These are phyloP conservation scores for Dactylis glomerata DNA, from an alignment of 176 grass and related monocot species.

Conservation along the genomic window DNA sequence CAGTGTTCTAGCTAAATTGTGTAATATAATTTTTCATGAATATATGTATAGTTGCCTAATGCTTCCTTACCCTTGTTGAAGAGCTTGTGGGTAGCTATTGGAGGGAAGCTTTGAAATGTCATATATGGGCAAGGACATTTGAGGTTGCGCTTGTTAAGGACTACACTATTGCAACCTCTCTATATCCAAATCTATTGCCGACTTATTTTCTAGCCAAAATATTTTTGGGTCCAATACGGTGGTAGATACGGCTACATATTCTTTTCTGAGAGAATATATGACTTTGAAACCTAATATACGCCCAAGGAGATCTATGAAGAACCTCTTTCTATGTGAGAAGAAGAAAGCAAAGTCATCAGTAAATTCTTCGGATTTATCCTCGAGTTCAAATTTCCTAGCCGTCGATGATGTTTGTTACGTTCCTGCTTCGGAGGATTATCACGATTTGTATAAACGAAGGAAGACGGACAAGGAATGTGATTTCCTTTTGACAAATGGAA, in stretches of 20 bases:
- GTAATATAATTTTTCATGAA: neutral
- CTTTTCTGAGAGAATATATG: conserved; percentile 25
- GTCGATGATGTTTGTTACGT: neutral
- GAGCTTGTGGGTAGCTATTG: neutral
- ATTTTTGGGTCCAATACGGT: conserved; percentile 2
- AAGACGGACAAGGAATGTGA: conserved; percentile 37
- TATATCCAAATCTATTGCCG: neutral
- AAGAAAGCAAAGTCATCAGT: conserved; percentile 33
- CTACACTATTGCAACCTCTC: neutral
- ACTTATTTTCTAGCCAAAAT: neutral
- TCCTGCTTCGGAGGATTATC: conserved; percentile 32
- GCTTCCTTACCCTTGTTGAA: neutral
- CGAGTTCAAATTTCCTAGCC: neutral
- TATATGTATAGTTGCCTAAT: neutral
- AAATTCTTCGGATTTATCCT: conserved; percentile 26
- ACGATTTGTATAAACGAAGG: conserved; percentile 45
- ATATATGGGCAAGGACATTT: neutral
- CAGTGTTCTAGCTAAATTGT: neutral
- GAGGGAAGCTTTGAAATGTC: neutral
- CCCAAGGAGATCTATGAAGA: conserved; percentile 28
- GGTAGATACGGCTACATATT: conserved; percentile 9
- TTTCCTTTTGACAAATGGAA: conserved; percentile 29
- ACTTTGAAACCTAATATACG: conserved; percentile 39
- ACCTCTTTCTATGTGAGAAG: conserved; percentile 25
- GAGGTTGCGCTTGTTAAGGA: conserved; percentile 1